Base-by-base conservation (phyloP, 306 rosid genomes). In the Crataegus laevigata region DNA sequence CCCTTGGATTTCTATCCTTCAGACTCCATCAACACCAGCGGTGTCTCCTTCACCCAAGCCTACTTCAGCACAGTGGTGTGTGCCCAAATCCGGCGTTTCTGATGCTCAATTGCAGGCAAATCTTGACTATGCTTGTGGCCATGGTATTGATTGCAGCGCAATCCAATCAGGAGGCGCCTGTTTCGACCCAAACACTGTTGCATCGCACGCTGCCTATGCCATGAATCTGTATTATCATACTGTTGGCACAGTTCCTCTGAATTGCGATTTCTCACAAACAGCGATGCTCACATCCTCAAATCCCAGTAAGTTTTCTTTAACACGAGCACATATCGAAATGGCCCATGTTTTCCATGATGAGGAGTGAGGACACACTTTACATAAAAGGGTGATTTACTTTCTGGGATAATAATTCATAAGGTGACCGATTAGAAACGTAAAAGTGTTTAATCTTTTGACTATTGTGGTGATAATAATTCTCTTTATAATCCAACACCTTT, bases 221-320 rank as follows among this genome's bases (percentile, higher is more conserved):
- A 94, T 94, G 97, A 94, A 94, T 83, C 88, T 89, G 52, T 94
- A 94, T 75, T 94, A 84, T 79, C 99, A 94, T 34, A 79, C 79
- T 4, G 51, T 71, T 72, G 88, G 81, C 18, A 89, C 74, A 71
- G 75, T 82, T 66, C 89, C 85, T n/a, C 82, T 88, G 88, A 89
- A 92, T 79, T 94, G 99, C 77, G 96, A 94, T 82, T 94, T 94
- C 89, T 84, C 97, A 62, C 96, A 94, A 77, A 78, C 96, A 19
- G 99, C 96, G 51, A 80, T 65, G 6, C 79, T 94, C 67, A 85
- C 96, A 11, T 90, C 97, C 51, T 73, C 88, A 69, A 92, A 92
- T 78, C 99, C 99, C 59, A 92, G 96, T 94, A 90, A 89, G 85
- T 72, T 84, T 36, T 24, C 61, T 29, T 66, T 11, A 42, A 52